Evolutionary conservation across 2,329 filamentous ascomycete genomes (phyloP), one percentile per base, ranked within the genome.

Genomic region (Curvularia hawaiiensis): DNA sequence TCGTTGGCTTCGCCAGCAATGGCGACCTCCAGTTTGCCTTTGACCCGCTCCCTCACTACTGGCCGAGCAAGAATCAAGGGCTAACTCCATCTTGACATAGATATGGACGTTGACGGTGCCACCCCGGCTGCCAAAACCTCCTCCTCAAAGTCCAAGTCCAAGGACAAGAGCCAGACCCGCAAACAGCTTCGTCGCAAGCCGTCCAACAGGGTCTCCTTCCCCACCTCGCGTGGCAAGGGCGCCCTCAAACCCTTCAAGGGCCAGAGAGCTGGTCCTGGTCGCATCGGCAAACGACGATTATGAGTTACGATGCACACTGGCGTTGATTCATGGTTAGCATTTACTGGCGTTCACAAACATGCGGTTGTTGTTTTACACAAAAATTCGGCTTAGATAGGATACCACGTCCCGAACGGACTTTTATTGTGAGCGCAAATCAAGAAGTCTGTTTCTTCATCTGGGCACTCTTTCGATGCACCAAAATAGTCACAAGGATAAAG

Each of bases 61-160:
- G 63, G 65, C 66, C 61, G 62, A 67, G 67, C 67, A 65, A 66
- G 61, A 61, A 68, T 66, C 68, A 69, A 63, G 61, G 67, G 74
- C 73, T 76, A 70, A 76, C 70, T 63, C 59, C 64, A 49, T 55
- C 52, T 39, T 47, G 44, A 53, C 20, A 48, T 66, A 76, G 76
- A 75, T 52, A 78, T 79, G 75, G 77, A 79, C 47, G 66, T 77
- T 56, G 77, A 77, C 61, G 70, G 65, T 49, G 61, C 67, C 44
- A 41, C 66, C 44, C 49, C 60, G 33, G 52, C 35, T 38, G 30
- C 49, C 41, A 44, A 24, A 16, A 28, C 30, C 30, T 31, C 30
- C 11, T 31, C 30, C 41, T 44, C 41, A 28, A 28, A 28, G 22
- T n/a, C 41, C 22, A 75, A 70, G 54, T 75, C 49, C 54, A 60